Percentiles rank a stretch among this genome's conserved stretches.
phyloP scores from a whole-genome alignment of 2,329 filamentous ascomycete genomes.

The Aspergillus neotritici region DNA sequence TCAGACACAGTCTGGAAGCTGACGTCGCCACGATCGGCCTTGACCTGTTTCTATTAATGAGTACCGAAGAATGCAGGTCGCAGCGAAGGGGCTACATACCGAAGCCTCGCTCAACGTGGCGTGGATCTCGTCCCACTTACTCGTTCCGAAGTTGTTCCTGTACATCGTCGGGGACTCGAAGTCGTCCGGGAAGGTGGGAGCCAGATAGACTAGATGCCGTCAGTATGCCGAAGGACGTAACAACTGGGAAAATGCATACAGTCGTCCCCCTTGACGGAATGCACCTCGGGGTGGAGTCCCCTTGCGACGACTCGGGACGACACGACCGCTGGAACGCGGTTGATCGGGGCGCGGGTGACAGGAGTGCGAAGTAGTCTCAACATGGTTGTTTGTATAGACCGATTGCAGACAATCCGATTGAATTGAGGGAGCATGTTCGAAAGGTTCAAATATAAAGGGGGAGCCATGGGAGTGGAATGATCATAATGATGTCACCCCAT shows the following conservation, averaged over 20 bases:
- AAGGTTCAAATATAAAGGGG: too few relatives aligned
- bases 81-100: not conserved
- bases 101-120: constrained; percentile 8
- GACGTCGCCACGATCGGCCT: constrained; percentile 8
- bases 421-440: too few relatives aligned
- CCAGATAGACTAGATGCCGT: constrained; percentile 1
- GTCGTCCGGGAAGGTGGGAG: constrained; percentile 6
- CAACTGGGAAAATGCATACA: not conserved
- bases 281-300: constrained; percentile 2
- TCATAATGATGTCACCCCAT: too few relatives aligned
- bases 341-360: not conserved
- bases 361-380: too few relatives aligned
- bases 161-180: constrained; percentile 3
- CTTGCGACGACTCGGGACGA: too few relatives aligned
- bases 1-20: too few relatives aligned
- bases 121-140: constrained; percentile 3
- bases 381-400: too few relatives aligned
- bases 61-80: not conserved
- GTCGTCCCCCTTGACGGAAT: constrained; percentile 6
- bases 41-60: constrained; percentile 1
- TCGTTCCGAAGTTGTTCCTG: not conserved
- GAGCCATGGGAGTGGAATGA: too few relatives aligned
- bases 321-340: constrained; percentile 1
- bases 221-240: too few relatives aligned
- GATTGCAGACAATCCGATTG: too few relatives aligned